Percentiles rank a stretch among this genome's conserved stretches.
Conservation (phyloP, 495 filamentous ascomycete genomes). For the Talaromyces liani region DNA sequence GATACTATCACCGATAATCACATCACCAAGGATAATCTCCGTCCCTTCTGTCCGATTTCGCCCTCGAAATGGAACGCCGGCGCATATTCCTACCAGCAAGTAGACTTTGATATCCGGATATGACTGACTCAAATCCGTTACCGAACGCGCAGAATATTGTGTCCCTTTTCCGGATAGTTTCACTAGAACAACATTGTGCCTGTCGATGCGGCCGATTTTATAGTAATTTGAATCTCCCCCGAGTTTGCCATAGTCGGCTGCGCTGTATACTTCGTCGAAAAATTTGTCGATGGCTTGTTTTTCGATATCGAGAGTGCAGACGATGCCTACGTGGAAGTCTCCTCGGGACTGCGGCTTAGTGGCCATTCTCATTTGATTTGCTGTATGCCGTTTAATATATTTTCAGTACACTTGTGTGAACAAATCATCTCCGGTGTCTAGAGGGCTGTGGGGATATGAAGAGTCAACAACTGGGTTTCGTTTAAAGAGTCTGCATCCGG, state of each 20-base stretch:
- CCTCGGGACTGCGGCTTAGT: neutral
- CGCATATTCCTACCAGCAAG: constrained; percentile 19
- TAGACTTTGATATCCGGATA: constrained; percentile 10
- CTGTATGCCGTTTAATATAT: neutral
- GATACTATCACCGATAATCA: constrained; percentile 30
- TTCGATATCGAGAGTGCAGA: constrained; percentile 22
- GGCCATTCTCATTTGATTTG: neutral
- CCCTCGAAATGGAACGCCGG: constrained; percentile 14
- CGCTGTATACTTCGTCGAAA: constrained; percentile 15
- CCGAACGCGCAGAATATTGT: constrained; percentile 3
- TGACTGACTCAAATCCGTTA: constrained; percentile 6
- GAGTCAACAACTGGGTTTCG: neutral
- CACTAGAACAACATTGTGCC: constrained; percentile 21
- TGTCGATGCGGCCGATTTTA: constrained; percentile 16
- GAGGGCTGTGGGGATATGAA: neutral
- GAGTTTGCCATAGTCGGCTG: constrained; percentile 12
- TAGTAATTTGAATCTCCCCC: constrained; percentile 21
- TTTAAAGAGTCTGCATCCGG: neutral
- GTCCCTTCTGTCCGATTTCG: neutral
- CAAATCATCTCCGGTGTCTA: neutral
- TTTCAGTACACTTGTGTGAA: neutral
- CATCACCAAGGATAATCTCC: constrained; percentile 33
- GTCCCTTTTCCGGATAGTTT: constrained; percentile 18
- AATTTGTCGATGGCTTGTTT: constrained; percentile 16
- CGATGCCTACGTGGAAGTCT: constrained; percentile 22